Conservation (phyloP, 495 filamentous ascomycete genomes). For the Trichocladium uniseriatum region DNA sequence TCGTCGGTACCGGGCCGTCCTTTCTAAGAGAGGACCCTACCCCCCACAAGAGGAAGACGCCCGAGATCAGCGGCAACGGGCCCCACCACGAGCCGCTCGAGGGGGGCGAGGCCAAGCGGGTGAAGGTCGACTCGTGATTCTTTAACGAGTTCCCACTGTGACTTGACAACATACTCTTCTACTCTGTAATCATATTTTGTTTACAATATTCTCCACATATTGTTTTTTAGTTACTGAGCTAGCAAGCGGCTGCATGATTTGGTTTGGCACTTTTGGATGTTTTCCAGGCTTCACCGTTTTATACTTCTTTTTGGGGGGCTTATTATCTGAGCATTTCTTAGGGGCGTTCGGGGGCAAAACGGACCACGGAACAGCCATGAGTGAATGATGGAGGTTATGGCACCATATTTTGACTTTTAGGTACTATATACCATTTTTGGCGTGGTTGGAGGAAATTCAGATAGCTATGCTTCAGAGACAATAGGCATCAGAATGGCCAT, state of each 20-base stretch:
- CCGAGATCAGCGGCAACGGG: slow-evolving; percentile 32
- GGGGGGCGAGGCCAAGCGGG: slow-evolving; percentile 36
- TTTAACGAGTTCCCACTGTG: not conserved
- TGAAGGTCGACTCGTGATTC: slow-evolving; percentile 30
- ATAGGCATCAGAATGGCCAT: too few species aligned
- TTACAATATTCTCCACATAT: not conserved
- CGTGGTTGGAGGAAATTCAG: too few species aligned
- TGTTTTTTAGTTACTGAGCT: too few species aligned
- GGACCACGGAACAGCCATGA: not conserved
- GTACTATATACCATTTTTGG: too few species aligned
- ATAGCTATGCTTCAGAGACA: too few species aligned
- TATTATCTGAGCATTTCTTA: too few species aligned
- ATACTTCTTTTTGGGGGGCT: too few species aligned
- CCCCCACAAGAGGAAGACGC: slow-evolving; percentile 39
- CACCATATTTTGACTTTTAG: too few species aligned
- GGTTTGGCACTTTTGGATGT: too few species aligned
- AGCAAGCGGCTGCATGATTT: too few species aligned
- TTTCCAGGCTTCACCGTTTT: too few species aligned
- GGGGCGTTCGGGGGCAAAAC: not conserved
- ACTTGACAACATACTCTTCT: not conserved
- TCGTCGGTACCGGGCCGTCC: slow-evolving; percentile 58
- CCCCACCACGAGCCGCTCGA: slow-evolving; percentile 26
- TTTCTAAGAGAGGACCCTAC: slow-evolving; percentile 50
- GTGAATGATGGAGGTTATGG: not conserved
- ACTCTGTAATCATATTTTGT: not conserved